Evolutionary conservation across 208 protist species (phyloP).

Genomic region (Trypanosoma boissoni): DNA sequence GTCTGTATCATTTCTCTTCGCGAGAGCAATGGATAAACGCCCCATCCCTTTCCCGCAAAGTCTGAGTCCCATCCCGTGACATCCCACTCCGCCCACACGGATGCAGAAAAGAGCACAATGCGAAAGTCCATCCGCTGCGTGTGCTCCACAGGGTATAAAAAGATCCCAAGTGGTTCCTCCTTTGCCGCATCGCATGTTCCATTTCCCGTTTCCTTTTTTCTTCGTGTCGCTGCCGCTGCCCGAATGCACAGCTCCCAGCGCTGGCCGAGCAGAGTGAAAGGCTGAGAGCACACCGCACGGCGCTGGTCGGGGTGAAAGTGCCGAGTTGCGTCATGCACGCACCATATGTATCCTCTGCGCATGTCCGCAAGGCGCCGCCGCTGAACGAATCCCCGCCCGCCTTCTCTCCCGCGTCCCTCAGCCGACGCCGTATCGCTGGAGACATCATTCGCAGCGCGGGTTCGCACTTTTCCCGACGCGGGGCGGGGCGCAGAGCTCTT

Average conservation of each 20-base stretch:
- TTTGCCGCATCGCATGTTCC: slow-evolving; percentile 1
- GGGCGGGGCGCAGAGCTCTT: too few species aligned
- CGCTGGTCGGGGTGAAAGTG: slow-evolving; percentile 58
- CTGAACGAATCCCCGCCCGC: slow-evolving; percentile 14
- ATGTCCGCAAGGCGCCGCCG: slow-evolving; percentile 55
- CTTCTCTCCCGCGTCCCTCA: background rate
- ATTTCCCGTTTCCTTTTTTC: too few species aligned
- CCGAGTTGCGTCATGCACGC: slow-evolving; percentile 39
- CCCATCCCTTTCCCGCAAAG: slow-evolving; percentile 68
- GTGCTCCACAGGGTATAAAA: slow-evolving; percentile 59
- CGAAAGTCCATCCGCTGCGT: slow-evolving; percentile 64
- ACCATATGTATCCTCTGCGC: slow-evolving; percentile 66
- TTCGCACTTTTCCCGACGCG: too few species aligned
- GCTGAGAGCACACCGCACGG: slow-evolving; percentile 52
- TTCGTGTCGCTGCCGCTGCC: background rate
- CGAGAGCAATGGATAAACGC: slow-evolving; percentile 57
- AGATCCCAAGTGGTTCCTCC: slow-evolving; percentile 63
- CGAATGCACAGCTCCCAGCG: slow-evolving; percentile 71
- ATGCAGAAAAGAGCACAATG: slow-evolving; percentile 64
- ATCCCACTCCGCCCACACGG: slow-evolving; percentile 67
- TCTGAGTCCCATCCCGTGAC: slow-evolving; percentile 47
- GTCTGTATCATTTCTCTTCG: slow-evolving; percentile 64
- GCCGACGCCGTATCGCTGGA: too few species aligned
- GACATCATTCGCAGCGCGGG: too few species aligned
- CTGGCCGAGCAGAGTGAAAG: slow-evolving; percentile 48